Evolutionary conservation across 1,139 yeast genomes (phyloP).

Genomic region (Protomyces lactucae-debilis): DNA sequence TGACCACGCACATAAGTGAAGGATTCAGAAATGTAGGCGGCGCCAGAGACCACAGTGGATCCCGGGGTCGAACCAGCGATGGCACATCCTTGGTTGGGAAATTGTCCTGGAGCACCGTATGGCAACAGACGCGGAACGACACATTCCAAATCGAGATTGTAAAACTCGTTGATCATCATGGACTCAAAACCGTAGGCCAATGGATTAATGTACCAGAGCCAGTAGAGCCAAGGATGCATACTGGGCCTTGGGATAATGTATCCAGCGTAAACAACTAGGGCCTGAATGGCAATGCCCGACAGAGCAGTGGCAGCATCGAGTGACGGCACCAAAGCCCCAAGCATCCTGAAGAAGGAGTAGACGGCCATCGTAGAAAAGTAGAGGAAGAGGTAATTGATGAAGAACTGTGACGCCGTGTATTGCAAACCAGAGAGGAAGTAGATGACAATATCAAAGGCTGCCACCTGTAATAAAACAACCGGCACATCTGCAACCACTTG

Average conservation of each 20-base stretch:
- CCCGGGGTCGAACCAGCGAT: slow-evolving; percentile 50
- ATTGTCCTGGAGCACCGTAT: slow-evolving; percentile 43
- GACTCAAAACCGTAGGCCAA: slow-evolving; percentile 65
- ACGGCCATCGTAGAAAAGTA: slow-evolving; percentile 55
- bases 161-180: slow-evolving; percentile 60
- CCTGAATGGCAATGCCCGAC: slow-evolving; percentile 58
- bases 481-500: slow-evolving; percentile 66
- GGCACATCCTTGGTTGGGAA: slow-evolving; percentile 44
- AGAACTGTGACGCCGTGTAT: slow-evolving; percentile 63
- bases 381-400: slow-evolving; percentile 56
- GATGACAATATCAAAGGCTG: slow-evolving; percentile 56
- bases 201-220: slow-evolving; percentile 73
- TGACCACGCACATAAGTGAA: slow-evolving; percentile 48
- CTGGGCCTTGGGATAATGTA: slow-evolving; percentile 63
- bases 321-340: slow-evolving; percentile 61
- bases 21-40: slow-evolving; percentile 43
- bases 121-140: slow-evolving; percentile 47
- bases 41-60: slow-evolving; percentile 47
- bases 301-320: slow-evolving; percentile 69
- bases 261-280: slow-evolving; percentile 67
- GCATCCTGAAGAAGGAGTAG: slow-evolving; percentile 67
- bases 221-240: slow-evolving; percentile 64
- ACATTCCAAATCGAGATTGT: slow-evolving; percentile 46
- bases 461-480: slow-evolving; percentile 51
- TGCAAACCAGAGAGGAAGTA: slow-evolving; percentile 67